These are phyloP conservation scores for Dioscorea alata DNA, from an alignment of 106 monocot species.

Conservation along the genomic window DNA sequence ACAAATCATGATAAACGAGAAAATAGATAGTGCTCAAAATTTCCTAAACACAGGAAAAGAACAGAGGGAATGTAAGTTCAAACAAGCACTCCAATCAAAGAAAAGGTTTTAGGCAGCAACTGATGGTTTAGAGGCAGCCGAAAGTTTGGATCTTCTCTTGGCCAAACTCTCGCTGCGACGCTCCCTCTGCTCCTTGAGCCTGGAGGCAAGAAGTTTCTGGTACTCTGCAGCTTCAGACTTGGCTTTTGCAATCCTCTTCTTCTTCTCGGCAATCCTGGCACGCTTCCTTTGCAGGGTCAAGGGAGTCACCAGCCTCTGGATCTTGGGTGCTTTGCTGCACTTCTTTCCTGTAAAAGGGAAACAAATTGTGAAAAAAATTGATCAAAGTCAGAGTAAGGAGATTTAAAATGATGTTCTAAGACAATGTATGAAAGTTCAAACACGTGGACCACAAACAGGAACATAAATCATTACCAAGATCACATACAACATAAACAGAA, in stretches of 20 bases:
- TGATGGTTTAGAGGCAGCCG: slow-evolving; percentile 12
- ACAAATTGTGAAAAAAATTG: neutral
- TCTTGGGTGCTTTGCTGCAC: slow-evolving; percentile 28
- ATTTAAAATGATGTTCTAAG: neutral
- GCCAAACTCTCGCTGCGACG: slow-evolving; percentile 12
- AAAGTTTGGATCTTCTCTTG: slow-evolving; percentile 13
- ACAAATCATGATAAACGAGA: neutral
- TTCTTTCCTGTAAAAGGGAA: slow-evolving; percentile 17
- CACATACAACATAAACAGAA: too few relatives aligned
- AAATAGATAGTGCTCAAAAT: neutral
- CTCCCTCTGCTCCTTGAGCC: slow-evolving; percentile 12
- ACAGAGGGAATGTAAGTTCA: neutral
- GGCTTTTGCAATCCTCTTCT: slow-evolving; percentile 27
- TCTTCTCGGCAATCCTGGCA: slow-evolving; percentile 31
- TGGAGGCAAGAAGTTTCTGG: slow-evolving; percentile 21
- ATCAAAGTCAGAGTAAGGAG: too few relatives aligned
- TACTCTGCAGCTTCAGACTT: slow-evolving; percentile 25
- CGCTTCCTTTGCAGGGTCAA: slow-evolving; percentile 35
- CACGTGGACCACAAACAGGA: too few relatives aligned
- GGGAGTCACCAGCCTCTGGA: slow-evolving; percentile 41
- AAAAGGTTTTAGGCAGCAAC: slow-evolving; percentile 1
- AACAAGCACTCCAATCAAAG: neutral
- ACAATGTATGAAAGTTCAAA: too few relatives aligned
- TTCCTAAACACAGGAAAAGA: neutral
- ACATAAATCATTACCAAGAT: too few relatives aligned